phyloP scores from a whole-genome alignment of 805 yeast species.

The Wickerhamomyces rabaulensis region DNA sequence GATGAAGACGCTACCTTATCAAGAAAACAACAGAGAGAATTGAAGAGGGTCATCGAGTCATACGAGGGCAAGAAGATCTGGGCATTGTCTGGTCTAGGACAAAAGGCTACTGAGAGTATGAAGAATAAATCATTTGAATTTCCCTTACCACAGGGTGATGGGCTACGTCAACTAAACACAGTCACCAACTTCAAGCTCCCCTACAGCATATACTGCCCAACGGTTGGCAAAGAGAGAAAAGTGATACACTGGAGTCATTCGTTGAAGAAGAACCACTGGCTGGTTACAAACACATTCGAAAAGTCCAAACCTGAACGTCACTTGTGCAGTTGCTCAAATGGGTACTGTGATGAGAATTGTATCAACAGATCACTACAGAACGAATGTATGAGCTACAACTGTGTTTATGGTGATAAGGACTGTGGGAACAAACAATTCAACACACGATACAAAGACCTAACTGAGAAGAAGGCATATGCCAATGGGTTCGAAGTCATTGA shows the following conservation, averaged over 20 bases:
- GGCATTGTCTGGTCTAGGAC: conserved; percentile 19
- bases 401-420: conserved; percentile 26
- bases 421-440: conserved; percentile 37
- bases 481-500: conserved; percentile 28
- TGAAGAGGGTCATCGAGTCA: not conserved
- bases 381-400: conserved; percentile 30
- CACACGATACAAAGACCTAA: conserved; percentile 14
- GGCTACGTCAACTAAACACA: conserved; percentile 10
- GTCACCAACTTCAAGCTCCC: conserved; percentile 26
- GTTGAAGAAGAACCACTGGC: conserved; percentile 18
- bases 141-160: conserved; percentile 20
- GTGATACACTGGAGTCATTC: conserved; percentile 26
- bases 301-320: not conserved
- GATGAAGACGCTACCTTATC: not conserved
- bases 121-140: conserved; percentile 9
- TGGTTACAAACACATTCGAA: not conserved
- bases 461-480: conserved; percentile 16
- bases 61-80: conserved; percentile 12
- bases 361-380: conserved; percentile 26
- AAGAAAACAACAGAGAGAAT: not conserved
- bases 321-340: conserved; percentile 19
- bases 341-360: conserved; percentile 30
- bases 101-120: conserved; percentile 7
- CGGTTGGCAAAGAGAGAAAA: conserved; percentile 15
- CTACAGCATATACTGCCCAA: conserved; percentile 30